Evolutionary conservation across 805 yeast species (phyloP).

Genomic region (Yarrowia osloensis): DNA sequence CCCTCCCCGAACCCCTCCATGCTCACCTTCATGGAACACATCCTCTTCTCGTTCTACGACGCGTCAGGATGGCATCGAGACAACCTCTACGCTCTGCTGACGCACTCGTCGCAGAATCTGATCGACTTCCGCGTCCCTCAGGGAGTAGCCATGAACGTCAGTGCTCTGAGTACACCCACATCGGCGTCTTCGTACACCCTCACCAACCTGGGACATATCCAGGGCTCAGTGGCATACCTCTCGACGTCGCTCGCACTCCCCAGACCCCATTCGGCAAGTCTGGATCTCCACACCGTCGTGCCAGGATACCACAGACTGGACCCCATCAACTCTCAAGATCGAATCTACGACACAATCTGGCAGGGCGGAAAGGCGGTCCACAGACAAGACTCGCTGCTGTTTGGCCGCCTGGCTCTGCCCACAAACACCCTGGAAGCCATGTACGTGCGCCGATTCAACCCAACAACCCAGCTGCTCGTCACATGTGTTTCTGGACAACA

Average conservation of each 20-base stretch:
- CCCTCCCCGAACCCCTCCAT: conserved; percentile 46
- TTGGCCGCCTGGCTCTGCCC: conserved; percentile 88
- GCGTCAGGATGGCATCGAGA: conserved; percentile 79
- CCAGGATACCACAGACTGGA: conserved; percentile 66
- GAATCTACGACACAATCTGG: conserved; percentile 40
- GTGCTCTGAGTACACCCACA: conserved; percentile 67
- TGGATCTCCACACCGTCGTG: conserved; percentile 66
- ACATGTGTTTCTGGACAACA: conserved; percentile 74
- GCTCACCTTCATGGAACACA: conserved; percentile 85
- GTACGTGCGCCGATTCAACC: conserved; percentile 64
- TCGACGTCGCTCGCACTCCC: conserved; percentile 64
- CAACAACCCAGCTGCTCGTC: conserved; percentile 62
- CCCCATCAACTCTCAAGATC: conserved; percentile 44
- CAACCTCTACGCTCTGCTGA: conserved; percentile 72
- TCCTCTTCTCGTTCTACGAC: conserved; percentile 68
- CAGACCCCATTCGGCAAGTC: conserved; percentile 50
- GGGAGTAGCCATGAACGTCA: conserved; percentile 63
- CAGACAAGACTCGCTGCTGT: conserved; percentile 52
- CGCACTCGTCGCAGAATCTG: conserved; percentile 67
- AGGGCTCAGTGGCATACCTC: conserved; percentile 81
- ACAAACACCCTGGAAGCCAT: conserved; percentile 85
- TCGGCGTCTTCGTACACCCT: conserved; percentile 75
- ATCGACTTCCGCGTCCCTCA: conserved; percentile 73
- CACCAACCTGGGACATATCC: conserved; percentile 61
- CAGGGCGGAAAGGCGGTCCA: conserved; percentile 39